Evolutionary conservation across 768 basidiomycete species (phyloP).

Genomic region (Albatrellus ellisii): DNA sequence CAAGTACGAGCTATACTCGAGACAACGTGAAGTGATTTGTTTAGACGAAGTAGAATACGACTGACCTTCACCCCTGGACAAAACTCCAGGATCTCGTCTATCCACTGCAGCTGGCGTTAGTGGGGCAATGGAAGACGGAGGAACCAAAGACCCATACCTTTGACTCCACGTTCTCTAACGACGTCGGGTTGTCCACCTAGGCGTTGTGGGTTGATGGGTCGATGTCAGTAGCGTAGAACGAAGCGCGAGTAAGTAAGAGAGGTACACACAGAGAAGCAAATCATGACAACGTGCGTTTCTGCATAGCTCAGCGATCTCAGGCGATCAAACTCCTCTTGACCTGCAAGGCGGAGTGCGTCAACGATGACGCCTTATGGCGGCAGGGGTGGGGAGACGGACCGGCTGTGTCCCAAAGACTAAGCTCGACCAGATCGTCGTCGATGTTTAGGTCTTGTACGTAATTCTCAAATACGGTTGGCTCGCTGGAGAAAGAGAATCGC

Average conservation of each 20-base stretch:
- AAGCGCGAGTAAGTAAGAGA: background rate
- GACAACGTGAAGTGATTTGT: background rate
- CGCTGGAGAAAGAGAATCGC: slow-evolving; percentile 28
- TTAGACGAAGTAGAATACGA: slow-evolving; percentile 8
- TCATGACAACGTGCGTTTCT: slow-evolving; percentile 92
- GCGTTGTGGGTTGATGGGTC: slow-evolving; percentile 7
- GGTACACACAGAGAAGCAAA: slow-evolving; percentile 79
- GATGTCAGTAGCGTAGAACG: background rate
- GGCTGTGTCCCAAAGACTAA: slow-evolving; percentile 96
- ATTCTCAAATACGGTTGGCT: slow-evolving; percentile 96
- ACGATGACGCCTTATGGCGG: slow-evolving; percentile 7
- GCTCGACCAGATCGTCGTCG: slow-evolving; percentile 79
- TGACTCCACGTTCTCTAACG: slow-evolving; percentile 88
- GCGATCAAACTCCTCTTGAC: slow-evolving; percentile 93
- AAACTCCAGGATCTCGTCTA: slow-evolving; percentile 83
- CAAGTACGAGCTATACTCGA: slow-evolving; percentile 57
- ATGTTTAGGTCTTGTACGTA: slow-evolving; percentile 84
- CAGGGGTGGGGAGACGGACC: slow-evolving; percentile 34
- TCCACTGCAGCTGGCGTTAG: slow-evolving; percentile 47
- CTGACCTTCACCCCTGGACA: slow-evolving; percentile 91
- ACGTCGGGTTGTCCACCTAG: slow-evolving; percentile 88
- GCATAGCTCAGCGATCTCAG: slow-evolving; percentile 91
- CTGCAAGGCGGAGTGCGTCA: slow-evolving; percentile 30
- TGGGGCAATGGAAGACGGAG: background rate
- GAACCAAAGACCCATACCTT: slow-evolving; percentile 50